These are phyloP conservation scores for Spizellomyces sp. DNA, from an alignment of 192 early-diverging fungal species.

Conservation along the genomic window DNA sequence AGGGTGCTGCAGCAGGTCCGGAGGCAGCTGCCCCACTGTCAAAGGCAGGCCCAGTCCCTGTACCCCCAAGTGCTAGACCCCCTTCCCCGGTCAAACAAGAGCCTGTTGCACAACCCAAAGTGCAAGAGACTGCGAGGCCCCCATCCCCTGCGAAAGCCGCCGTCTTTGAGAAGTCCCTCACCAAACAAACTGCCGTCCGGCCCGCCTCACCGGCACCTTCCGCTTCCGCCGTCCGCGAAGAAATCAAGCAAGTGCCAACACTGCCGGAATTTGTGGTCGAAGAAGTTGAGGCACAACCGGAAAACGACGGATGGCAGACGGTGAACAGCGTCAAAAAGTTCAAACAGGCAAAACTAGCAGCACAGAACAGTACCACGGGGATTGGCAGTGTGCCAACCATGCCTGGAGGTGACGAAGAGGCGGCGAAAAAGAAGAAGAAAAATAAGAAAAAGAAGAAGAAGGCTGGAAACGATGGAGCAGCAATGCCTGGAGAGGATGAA, in stretches of 20 bases:
- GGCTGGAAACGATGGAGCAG: conserved; percentile 11
- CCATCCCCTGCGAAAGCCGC: not conserved
- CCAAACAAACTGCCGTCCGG: not conserved
- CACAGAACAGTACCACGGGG: conserved; percentile 2
- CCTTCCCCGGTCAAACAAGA: conserved; percentile 6
- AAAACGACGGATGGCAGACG: conserved; percentile 31
- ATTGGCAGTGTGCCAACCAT: conserved; percentile 13
- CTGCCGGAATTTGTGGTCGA: too few species aligned
- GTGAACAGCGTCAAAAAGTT: conserved; percentile 39
- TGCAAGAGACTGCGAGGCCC: too few species aligned
- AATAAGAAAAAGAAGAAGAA: conserved; percentile 51
- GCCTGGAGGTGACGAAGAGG: conserved; percentile 15
- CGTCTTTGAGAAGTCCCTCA: not conserved
- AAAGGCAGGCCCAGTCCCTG: conserved; percentile 12
- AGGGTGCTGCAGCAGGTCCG: conserved; percentile 11
- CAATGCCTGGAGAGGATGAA: conserved; percentile 24
- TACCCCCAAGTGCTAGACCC: not conserved
- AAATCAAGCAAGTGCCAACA: too few species aligned
- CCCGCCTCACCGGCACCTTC: not conserved
- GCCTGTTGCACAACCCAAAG: not conserved
- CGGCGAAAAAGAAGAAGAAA: conserved; percentile 48
- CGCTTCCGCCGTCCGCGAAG: not conserved
- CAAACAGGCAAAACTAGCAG: conserved; percentile 32
- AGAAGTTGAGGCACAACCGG: too few species aligned
- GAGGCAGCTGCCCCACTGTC: not conserved